Percentiles rank a stretch among this genome's conserved stretches.
Conservation (phyloP, 176 grass and related monocot genomes). For the Avena eriantha region DNA sequence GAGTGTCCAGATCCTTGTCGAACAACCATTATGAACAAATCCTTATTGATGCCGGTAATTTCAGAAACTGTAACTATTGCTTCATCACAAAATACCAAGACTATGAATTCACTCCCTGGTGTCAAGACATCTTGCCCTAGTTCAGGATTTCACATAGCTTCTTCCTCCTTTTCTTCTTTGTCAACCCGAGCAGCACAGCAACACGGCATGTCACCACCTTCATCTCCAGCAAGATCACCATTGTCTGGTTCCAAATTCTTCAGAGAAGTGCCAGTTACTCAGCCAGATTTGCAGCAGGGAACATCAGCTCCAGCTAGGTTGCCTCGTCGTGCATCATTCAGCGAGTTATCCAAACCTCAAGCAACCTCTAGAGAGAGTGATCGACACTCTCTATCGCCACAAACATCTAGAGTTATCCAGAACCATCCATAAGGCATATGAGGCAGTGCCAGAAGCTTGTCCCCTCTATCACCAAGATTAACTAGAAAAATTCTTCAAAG, state of each 20-base stretch:
- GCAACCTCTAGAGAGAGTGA: background rate
- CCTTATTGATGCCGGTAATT: conserved; percentile 10
- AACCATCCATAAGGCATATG: background rate
- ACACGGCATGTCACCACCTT: background rate
- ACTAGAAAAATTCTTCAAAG: background rate
- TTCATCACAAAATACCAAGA: background rate
- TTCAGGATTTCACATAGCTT: background rate
- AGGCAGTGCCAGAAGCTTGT: conserved; percentile 10
- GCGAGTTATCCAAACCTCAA: conserved; percentile 11
- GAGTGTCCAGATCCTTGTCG: no score
- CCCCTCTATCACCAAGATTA: conserved; percentile 23
- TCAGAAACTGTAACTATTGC: background rate
- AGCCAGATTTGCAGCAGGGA: background rate
- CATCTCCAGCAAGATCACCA: conserved; percentile 19
- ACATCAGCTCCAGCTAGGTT: conserved; percentile 6
- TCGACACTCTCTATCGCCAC: background rate
- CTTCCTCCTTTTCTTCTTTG: conserved; percentile 2
- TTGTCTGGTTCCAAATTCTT: background rate
- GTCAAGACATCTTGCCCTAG: conserved; percentile 13
- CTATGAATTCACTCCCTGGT: background rate
- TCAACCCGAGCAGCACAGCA: background rate
- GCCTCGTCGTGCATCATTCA: conserved; percentile 25
- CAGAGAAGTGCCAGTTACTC: background rate
- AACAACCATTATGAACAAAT: conserved; percentile 23
- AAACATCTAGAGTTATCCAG: conserved; percentile 1